These are phyloP conservation scores for Harringtonia aguacate DNA, from an alignment of 2,329 filamentous ascomycete genomes.

Conservation along the genomic window DNA sequence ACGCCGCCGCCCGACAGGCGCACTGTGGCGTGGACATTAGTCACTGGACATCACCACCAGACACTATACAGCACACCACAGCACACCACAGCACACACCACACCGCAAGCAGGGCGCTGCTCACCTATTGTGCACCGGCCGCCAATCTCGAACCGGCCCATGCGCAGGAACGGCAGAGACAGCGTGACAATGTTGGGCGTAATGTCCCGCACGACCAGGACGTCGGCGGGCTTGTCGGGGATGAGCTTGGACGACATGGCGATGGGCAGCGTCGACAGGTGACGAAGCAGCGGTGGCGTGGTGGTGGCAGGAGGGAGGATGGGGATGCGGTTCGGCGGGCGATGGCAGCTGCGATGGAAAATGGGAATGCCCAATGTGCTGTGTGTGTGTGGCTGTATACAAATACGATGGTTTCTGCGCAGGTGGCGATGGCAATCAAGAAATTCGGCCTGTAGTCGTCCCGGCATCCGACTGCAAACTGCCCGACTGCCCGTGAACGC, in stretches of 20 bases:
- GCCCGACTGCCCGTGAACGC: no score
- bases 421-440: no score
- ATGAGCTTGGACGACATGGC: slow-evolving; percentile 54
- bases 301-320: no score
- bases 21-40: slow-evolving; percentile 35
- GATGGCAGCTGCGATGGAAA: neutral
- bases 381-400: no score
- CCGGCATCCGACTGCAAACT: no score
- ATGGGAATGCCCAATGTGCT: neutral
- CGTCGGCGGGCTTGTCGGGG: slow-evolving; percentile 60
- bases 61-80: neutral
- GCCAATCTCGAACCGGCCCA: slow-evolving; percentile 70
- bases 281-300: no score
- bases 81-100: no score
- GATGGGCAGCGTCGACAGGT: no score
- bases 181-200: slow-evolving; percentile 69
- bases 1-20: slow-evolving; percentile 67
- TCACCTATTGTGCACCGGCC: slow-evolving; percentile 77
- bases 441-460: no score
- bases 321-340: no score
- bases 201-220: slow-evolving; percentile 84
- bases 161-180: slow-evolving; percentile 75
- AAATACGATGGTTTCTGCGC: no score
- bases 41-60: neutral
- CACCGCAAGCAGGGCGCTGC: slow-evolving; percentile 14